phyloP scores from a whole-genome alignment of 805 yeast species.

The Ogataea dorogensis region DNA sequence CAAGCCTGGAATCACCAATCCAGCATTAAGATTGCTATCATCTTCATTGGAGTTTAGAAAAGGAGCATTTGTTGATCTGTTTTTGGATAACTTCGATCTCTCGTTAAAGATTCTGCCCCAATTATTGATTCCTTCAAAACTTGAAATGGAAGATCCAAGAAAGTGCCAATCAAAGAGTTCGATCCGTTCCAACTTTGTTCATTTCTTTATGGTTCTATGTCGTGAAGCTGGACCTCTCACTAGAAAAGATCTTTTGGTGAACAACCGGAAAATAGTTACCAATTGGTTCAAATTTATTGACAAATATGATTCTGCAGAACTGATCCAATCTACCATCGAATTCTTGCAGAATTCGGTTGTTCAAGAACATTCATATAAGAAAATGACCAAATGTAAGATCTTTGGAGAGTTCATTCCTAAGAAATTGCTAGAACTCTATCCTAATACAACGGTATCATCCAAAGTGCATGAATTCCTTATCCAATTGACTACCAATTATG shows the following conservation, averaged over 20 bases:
- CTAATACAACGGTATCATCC: slow-evolving; percentile 34
- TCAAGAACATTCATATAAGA: slow-evolving; percentile 58
- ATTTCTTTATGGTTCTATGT: slow-evolving; percentile 58
- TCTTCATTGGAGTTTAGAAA: slow-evolving; percentile 49
- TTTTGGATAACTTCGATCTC: slow-evolving; percentile 68
- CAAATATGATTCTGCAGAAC: slow-evolving; percentile 49
- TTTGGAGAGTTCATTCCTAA: slow-evolving; percentile 74
- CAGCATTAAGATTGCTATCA: slow-evolving; percentile 56
- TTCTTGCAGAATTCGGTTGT: slow-evolving; percentile 53
- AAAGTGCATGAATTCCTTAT: slow-evolving; percentile 47
- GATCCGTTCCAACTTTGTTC: slow-evolving; percentile 58
- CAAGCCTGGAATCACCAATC: slow-evolving; percentile 58
- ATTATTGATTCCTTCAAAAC: slow-evolving; percentile 51
- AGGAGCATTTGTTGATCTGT: slow-evolving; percentile 52
- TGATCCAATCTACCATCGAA: slow-evolving; percentile 41
- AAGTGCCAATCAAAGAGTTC: slow-evolving; percentile 39
- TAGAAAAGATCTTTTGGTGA: slow-evolving; percentile 62
- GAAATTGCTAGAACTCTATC: slow-evolving; percentile 52
- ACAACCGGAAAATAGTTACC: slow-evolving; percentile 56
- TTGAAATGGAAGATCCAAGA: slow-evolving; percentile 41
- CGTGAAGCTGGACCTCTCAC: slow-evolving; percentile 48
- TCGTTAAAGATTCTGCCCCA: slow-evolving; percentile 60
- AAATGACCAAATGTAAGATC: slow-evolving; percentile 68
- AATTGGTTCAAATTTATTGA: slow-evolving; percentile 65
- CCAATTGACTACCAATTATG: slow-evolving; percentile 47